phyloP scores from a whole-genome alignment of 257 asterid species.

The Penstemon barbatus region DNA sequence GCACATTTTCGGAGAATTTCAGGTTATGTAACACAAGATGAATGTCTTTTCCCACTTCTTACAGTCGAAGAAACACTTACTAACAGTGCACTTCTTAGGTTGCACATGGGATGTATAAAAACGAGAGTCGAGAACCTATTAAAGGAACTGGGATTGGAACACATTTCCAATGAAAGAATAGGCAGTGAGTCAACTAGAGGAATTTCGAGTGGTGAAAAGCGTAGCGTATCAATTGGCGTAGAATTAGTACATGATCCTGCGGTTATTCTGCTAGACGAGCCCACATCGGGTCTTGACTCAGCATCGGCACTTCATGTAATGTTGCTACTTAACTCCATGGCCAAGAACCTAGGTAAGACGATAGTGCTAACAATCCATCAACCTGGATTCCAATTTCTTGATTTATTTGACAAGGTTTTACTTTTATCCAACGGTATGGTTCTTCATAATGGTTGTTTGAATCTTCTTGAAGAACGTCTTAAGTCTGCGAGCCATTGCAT shows the following conservation, averaged over 20 bases:
- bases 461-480: conserved; percentile 52
- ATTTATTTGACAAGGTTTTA: conserved; percentile 58
- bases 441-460: conserved; percentile 63
- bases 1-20: conserved; percentile 50
- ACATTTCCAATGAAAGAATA: conserved; percentile 42
- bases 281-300: conserved; percentile 86
- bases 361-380: conserved; percentile 74
- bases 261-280: conserved; percentile 75
- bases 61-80: conserved; percentile 69
- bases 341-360: conserved; percentile 55
- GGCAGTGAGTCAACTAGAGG: conserved; percentile 58
- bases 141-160: conserved; percentile 64
- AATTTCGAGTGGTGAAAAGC: conserved; percentile 83
- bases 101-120: conserved; percentile 24
- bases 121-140: conserved; percentile 42
- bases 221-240: conserved; percentile 72
- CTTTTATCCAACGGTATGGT: conserved; percentile 55
- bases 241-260: conserved; percentile 76
- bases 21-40: conserved; percentile 75
- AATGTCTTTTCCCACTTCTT: conserved; percentile 70
- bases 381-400: conserved; percentile 74
- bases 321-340: conserved; percentile 57
- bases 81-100: conserved; percentile 71
- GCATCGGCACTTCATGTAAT: conserved; percentile 65
- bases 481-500: conserved; percentile 47